Conservation (phyloP, 2,329 filamentous ascomycete species). For the Mycogone perniciosa region DNA sequence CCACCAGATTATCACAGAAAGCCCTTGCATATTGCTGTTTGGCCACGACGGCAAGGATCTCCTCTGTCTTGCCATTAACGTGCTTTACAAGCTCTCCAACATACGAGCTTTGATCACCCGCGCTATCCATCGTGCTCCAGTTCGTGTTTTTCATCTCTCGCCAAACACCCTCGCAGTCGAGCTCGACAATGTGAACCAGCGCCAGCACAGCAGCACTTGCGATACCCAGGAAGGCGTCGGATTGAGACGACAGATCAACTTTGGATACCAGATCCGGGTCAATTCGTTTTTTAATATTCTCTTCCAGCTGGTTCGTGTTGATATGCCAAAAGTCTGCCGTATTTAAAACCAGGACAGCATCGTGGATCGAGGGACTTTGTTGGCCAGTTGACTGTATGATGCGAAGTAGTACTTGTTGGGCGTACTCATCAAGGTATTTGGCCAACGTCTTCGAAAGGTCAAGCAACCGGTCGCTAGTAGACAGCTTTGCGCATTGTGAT, state of each 20-base stretch:
- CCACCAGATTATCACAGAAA: conserved; percentile 93
- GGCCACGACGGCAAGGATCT: conserved; percentile 69
- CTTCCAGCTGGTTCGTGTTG: conserved; percentile 87
- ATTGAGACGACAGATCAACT: conserved; percentile 87
- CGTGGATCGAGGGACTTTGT: conserved; percentile 55
- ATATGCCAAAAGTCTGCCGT: conserved; percentile 96
- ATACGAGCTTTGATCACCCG: conserved; percentile 90
- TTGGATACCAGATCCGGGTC: conserved; percentile 68
- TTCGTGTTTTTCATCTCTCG: conserved; percentile 95
- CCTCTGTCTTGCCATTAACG: conserved; percentile 63
- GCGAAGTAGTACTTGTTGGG: conserved; percentile 80
- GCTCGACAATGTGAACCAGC: conserved; percentile 76
- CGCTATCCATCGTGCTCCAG: conserved; percentile 89
- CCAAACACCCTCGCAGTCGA: conserved; percentile 80
- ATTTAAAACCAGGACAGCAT: conserved; percentile 82
- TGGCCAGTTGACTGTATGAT: conserved; percentile 54
- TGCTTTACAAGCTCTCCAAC: conserved; percentile 73
- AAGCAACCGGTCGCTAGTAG: conserved; percentile 77
- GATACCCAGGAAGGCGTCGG: conserved; percentile 91
- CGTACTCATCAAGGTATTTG: conserved; percentile 92
- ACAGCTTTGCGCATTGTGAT: conserved; percentile 92
- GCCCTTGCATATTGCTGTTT: conserved; percentile 93
- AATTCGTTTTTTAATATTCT: conserved; percentile 87
- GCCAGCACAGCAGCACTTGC: conserved; percentile 80
- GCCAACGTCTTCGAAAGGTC: conserved; percentile 81